phyloP scores from a whole-genome alignment of 148 eudicot genomes.

The Cornus kousa region DNA sequence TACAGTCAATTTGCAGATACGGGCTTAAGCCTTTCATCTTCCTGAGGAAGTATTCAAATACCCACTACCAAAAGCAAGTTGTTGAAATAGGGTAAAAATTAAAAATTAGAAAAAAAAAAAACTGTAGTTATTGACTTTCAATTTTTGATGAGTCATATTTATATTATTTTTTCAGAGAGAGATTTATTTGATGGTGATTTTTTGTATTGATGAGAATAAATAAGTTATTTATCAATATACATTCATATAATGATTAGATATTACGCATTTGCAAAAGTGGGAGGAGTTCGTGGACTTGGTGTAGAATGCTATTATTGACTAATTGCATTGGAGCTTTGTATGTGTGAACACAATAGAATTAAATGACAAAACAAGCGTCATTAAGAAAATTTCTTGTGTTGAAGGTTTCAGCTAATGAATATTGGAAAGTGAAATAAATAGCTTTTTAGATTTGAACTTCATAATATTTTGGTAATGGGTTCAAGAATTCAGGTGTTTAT shows the following conservation, averaged over 20 bases:
- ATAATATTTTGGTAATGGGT: constrained; percentile 31
- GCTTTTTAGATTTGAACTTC: background rate
- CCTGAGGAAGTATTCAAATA: background rate
- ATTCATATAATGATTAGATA: background rate
- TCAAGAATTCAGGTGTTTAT: constrained; percentile 23
- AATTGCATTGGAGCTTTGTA: background rate
- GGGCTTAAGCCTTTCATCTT: background rate
- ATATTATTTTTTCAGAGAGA: background rate
- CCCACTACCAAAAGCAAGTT: background rate
- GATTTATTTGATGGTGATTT: background rate
- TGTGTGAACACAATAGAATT: background rate
- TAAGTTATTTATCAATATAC: no score
- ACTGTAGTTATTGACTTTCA: background rate
- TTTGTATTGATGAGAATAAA: background rate
- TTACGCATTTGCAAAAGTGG: background rate
- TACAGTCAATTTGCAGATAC: no score
- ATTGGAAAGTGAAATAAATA: background rate
- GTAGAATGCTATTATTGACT: background rate
- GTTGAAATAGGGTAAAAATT: background rate
- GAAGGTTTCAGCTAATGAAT: background rate
- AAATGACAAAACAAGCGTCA: background rate
- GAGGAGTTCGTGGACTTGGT: background rate
- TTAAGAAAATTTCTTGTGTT: background rate
- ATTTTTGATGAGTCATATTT: background rate
- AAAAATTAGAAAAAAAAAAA: background rate